Evolutionary conservation across 1,284 basidiomycete genomes (phyloP), one percentile per base, ranked within the genome.

Genomic region (Fomes fomentarius): DNA sequence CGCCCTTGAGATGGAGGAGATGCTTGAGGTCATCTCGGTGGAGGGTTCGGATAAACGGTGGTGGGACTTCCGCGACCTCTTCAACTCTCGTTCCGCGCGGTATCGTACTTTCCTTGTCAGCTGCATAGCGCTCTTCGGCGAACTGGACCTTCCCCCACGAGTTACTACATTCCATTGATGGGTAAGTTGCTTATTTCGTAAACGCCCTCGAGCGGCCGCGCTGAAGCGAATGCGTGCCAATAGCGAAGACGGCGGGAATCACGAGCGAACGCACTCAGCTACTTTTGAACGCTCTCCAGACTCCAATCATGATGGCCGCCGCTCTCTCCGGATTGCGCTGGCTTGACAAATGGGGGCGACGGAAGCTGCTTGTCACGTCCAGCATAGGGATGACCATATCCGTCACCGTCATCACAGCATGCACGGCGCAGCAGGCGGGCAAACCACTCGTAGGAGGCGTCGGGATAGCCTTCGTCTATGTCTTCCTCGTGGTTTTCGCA

Each of bases 41-140:
- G 69, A 74, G 50, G 78, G 74, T 21, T 71, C 74, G 38, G 78
- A 80, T 66, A 79, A 80, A 67, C 62, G 73, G 33, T 79, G 77
- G 77, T 80, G 72, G 71, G 72, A 74, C 53, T 71, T 70, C 60
- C 63, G 63, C 35, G 57, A 46, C 21, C 53, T 64, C 6, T 54
- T 64, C 41, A 58, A 61, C 45, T 62, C 63, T n/a, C 50, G 56
- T 2, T 62, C 60, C 2, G 60, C 59, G 14, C 58, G 63, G 10
- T 61, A 64, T 26, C 63, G 63, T 43, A 62, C 61, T 22, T 64
- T 62, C 55, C 55, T 64, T 22, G 52, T 64, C 34, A 52, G 48
- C 22, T 64, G 63, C 22, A 64, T 64, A 41, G 63, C 63, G 12
- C 59, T 64, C 49, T 64, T 64, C 44, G 63, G 63, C 9, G 45